These are phyloP conservation scores for Penicillium sp. DNA, from an alignment of 2,329 filamentous ascomycete genomes.

Conservation along the genomic window DNA sequence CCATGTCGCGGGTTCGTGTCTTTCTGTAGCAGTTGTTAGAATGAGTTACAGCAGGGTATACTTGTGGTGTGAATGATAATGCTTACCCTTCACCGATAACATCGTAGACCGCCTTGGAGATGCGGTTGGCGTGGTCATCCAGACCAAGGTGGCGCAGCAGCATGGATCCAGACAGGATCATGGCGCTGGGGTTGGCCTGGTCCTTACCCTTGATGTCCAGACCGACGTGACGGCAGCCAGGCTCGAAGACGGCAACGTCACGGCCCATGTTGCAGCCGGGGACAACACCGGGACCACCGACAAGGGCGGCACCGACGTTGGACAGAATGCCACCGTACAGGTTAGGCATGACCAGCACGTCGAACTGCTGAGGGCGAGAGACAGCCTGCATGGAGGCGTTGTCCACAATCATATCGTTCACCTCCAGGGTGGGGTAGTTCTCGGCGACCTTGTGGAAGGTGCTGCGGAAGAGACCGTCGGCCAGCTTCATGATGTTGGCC, in stretches of 20 bases:
- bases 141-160: slow-evolving; percentile 95
- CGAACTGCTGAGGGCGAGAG: slow-evolving; percentile 93
- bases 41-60: no score
- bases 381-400: slow-evolving; percentile 99
- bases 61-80: background rate
- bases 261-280: slow-evolving; percentile 99
- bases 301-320: slow-evolving; percentile 96
- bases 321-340: slow-evolving; percentile 98
- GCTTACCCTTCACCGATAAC: slow-evolving; percentile 87
- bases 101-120: slow-evolving; percentile 79
- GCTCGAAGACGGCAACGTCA: slow-evolving; percentile 97
- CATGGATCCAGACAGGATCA: slow-evolving; percentile 96
- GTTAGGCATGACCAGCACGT: slow-evolving; percentile 99
- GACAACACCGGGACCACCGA: slow-evolving; percentile 94
- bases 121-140: slow-evolving; percentile 97
- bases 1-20: slow-evolving; percentile 93
- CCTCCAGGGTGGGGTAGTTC: slow-evolving; percentile 93
- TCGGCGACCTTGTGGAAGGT: slow-evolving; percentile 93
- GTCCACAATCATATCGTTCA: slow-evolving; percentile 99
- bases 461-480: slow-evolving; percentile 97
- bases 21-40: slow-evolving; percentile 60
- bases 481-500: slow-evolving; percentile 99
- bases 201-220: slow-evolving; percentile 99
- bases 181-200: slow-evolving; percentile 95
- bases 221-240: slow-evolving; percentile 97